Evolutionary conservation across 2,329 filamentous ascomycete genomes (phyloP), one percentile per base, ranked within the genome.

Genomic region (Trichoderma sp.): DNA sequence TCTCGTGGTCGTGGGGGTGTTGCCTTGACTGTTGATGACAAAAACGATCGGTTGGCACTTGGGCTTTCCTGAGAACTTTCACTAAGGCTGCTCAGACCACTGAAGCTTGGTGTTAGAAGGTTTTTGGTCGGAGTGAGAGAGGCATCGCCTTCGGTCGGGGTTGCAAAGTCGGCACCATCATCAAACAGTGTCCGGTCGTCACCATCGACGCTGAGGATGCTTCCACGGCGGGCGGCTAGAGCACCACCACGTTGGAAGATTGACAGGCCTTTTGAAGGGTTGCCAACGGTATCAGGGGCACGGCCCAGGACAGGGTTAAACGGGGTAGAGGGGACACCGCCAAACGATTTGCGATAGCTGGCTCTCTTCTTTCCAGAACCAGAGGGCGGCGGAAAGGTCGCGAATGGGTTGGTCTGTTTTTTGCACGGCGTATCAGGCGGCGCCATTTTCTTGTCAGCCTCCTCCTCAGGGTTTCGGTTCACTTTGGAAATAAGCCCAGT

Each of bases 341-440:
- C 91, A 79, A 97, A 95, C 12, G 93, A 91, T 74, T 93, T 91
- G 73, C 90, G 88, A 71, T 78, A 82, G 70, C 90, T 88, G 74
- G 89, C 76, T 88, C 87, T 79, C 90, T 87, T 78, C 81, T 91
- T 92, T 69, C 91, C 85, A 9, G 85, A 85, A 75, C 87, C 91
- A 67, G 85, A 84, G 1, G 84, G 84, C 1, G 86, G 87, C 1
- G 90, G 89, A 81, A 88, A 88, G 66, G 92, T 89, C 76, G 92
- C 86, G 82, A 95, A 89, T 71, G 91, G 83, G 75, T 89, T 91
- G 5, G 87, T 85, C 68, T 92, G 91, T 79, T 96, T 94, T 84
- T 98, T 99, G 82, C 96, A 98, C 1, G 96, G 96, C 1, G 96
- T 99, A 79, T 98, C 96, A 1, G 96, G 95, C 86, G 97, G 95